Evolutionary conservation across 805 yeast species (phyloP).

Genomic region (Blastobotrys mokoenaii): DNA sequence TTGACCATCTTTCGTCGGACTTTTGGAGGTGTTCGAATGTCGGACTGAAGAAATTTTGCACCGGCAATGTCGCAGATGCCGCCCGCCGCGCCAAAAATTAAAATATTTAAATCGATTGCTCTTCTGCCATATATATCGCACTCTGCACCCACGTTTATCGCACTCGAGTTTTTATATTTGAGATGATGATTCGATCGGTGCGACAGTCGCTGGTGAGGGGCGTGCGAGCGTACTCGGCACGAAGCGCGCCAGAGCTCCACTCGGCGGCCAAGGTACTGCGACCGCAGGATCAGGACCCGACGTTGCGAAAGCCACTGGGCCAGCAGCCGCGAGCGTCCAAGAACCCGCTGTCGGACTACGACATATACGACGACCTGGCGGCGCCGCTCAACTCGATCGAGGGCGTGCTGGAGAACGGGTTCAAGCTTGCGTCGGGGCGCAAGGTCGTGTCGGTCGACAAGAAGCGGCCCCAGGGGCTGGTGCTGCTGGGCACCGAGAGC

Average conservation of each 20-base stretch:
- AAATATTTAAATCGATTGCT: no score
- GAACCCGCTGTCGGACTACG: slow-evolving; percentile 31
- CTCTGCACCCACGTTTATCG: no score
- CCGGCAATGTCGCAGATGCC: no score
- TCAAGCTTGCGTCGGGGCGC: slow-evolving; percentile 47
- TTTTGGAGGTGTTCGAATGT: neutral
- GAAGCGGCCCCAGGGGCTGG: slow-evolving; percentile 21
- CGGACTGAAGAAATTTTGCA: neutral
- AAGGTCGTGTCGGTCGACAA: slow-evolving; percentile 29
- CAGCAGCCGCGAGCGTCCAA: slow-evolving; percentile 17
- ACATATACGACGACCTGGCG: slow-evolving; percentile 36
- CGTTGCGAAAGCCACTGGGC: slow-evolving; percentile 1
- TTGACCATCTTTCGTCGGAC: slow-evolving; percentile 1
- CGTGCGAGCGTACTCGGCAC: no score
- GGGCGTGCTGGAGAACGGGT: slow-evolving; percentile 46
- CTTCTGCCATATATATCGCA: no score
- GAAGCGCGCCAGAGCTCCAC: neutral
- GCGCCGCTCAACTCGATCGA: slow-evolving; percentile 45
- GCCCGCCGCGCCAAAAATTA: no score
- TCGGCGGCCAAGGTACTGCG: slow-evolving; percentile 1
- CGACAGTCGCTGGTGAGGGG: no score
- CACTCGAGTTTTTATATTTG: no score
- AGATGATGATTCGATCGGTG: no score
- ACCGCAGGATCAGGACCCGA: neutral
- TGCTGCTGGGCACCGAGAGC: slow-evolving; percentile 40